Evolutionary conservation across 768 basidiomycete genomes (phyloP).

Genomic region (Rhodotorula diobovata): DNA sequence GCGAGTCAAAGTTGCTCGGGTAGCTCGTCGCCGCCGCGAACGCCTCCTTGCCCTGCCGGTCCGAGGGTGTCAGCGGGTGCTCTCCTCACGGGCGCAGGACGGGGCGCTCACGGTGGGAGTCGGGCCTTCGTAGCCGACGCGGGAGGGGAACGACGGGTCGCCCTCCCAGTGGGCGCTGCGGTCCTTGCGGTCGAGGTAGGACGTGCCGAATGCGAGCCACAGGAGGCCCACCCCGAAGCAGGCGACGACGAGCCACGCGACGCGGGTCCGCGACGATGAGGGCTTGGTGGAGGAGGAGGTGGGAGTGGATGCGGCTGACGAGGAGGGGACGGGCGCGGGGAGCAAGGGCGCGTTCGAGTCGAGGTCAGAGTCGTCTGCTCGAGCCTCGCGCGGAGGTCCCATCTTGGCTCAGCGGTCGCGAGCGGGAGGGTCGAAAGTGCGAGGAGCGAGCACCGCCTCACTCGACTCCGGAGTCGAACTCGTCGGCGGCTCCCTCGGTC

Average conservation of each 20-base stretch:
- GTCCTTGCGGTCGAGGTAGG: neutral
- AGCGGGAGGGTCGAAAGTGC: neutral
- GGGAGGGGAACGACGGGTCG: neutral
- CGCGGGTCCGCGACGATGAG: neutral
- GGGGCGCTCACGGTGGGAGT: conserved; percentile 15
- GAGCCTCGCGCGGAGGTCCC: neutral
- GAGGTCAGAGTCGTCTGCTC: neutral
- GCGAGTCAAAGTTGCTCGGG: conserved; percentile 21
- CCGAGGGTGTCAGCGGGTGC: neutral
- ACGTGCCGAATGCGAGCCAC: neutral
- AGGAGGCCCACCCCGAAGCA: neutral
- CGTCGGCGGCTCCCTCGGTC: too few species aligned
- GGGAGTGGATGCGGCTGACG: neutral
- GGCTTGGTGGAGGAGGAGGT: neutral
- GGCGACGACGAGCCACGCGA: neutral
- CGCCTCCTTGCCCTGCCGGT: conserved; percentile 24
- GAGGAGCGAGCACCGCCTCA: neutral
- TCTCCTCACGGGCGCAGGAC: neutral
- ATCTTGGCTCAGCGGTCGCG: neutral
- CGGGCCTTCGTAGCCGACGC: conserved; percentile 15
- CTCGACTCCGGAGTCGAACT: too few species aligned
- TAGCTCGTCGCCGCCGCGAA: conserved; percentile 31
- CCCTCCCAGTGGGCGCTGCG: too few species aligned
- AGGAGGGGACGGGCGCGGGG: neutral
- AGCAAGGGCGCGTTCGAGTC: conserved; percentile 13